Percentiles rank a stretch among this genome's conserved stretches.
phyloP scores from a whole-genome alignment of 352 stramenopile species.

The Labyrinthula sp. region DNA sequence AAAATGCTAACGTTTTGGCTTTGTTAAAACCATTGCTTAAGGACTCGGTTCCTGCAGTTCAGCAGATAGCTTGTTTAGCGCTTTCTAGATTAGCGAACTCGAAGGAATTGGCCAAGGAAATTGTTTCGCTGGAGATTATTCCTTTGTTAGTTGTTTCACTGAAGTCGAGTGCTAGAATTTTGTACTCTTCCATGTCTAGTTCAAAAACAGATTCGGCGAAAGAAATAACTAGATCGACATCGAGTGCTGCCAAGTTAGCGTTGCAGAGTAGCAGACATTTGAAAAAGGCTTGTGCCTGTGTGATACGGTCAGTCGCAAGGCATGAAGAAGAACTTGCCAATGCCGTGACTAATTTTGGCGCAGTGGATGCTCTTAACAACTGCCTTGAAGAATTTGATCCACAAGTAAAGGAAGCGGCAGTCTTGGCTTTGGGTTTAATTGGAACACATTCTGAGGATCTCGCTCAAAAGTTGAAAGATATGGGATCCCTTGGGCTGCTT shows the following conservation, averaged over 20 bases:
- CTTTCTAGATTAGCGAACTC: constrained; percentile 72
- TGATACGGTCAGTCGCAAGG: constrained; percentile 71
- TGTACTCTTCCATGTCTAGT: neutral
- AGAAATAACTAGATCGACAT: constrained; percentile 11
- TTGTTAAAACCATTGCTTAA: constrained; percentile 66
- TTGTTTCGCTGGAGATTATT: constrained; percentile 82
- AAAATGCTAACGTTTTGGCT: constrained; percentile 82
- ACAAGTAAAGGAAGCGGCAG: constrained; percentile 73
- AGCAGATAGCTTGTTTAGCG: constrained; percentile 71
- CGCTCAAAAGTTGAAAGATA: constrained; percentile 71
- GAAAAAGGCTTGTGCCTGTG: constrained; percentile 79
- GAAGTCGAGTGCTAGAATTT: neutral
- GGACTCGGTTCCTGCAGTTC: constrained; percentile 79
- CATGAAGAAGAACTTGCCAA: constrained; percentile 75
- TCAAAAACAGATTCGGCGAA: neutral
- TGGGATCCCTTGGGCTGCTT: constrained; percentile 65
- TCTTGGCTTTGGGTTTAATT: constrained; percentile 82
- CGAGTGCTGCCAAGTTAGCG: no score
- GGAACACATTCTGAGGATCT: constrained; percentile 72
- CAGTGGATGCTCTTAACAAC: constrained; percentile 65
- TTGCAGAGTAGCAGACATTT: constrained; percentile 54
- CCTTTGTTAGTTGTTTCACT: constrained; percentile 82
- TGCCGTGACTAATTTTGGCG: constrained; percentile 68
- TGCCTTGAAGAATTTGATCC: constrained; percentile 83
- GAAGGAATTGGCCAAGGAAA: constrained; percentile 70